A percentile compares a stretch with the other conserved stretches of the same genome.
These are phyloP conservation scores for Solanum chmielewskii DNA, from an alignment of 257 asterid species.

Conservation along the genomic window DNA sequence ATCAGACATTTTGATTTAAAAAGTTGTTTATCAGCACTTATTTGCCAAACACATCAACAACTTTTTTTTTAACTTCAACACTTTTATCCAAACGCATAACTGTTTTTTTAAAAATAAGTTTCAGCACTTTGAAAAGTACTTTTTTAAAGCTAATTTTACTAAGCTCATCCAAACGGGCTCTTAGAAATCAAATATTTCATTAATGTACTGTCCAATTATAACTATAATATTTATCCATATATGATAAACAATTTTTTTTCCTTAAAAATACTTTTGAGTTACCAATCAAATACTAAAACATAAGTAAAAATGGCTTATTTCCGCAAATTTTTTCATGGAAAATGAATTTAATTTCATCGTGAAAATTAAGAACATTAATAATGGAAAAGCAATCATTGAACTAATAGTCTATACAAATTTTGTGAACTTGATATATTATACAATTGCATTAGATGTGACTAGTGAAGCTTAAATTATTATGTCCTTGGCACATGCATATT, in stretches of 20 bases:
- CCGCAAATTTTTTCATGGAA: background rate
- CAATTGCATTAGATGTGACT: background rate
- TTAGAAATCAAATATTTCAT: background rate
- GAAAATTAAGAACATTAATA: background rate
- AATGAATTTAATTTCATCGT: background rate
- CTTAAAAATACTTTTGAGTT: background rate
- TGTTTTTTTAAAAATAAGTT: too few species aligned
- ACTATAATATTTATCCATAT: background rate
- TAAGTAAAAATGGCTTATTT: background rate
- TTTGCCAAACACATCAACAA: too few species aligned
- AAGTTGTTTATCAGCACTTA: too few species aligned
- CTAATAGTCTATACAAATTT: background rate
- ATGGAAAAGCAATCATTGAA: background rate
- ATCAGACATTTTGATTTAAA: too few species aligned
- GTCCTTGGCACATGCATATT: background rate
- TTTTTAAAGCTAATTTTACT: too few species aligned
- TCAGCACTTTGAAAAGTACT: too few species aligned
- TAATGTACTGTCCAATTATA: background rate
- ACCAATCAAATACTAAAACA: background rate
- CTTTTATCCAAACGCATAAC: too few species aligned
- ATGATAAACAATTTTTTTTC: background rate
- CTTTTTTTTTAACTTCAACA: too few species aligned
- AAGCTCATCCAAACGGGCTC: background rate
- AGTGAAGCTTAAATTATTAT: background rate
- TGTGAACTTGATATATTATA: background rate